These are phyloP conservation scores for Globisporangium heterothallicum DNA, from an alignment of 352 stramenopile genomes.

Conservation along the genomic window DNA sequence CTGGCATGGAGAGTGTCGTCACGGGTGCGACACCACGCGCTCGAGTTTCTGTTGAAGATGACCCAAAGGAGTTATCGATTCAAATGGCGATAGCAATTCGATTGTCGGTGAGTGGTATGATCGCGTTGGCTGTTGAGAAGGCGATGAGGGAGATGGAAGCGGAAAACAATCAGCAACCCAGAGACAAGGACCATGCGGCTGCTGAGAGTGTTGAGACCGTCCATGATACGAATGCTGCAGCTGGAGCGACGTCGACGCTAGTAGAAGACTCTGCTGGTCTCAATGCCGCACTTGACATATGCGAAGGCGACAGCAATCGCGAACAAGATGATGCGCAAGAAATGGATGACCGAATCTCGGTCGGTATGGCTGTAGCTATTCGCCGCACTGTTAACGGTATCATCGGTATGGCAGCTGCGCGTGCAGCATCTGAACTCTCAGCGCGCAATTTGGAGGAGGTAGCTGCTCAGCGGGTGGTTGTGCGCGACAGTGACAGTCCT, in stretches of 20 bases:
- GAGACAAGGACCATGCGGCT: background rate
- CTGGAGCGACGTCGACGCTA: constrained; percentile 1
- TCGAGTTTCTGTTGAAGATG: background rate
- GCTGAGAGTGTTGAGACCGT: background rate
- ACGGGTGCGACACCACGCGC: background rate
- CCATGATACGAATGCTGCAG: background rate
- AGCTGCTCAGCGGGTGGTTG: constrained; percentile 2
- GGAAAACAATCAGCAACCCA: background rate
- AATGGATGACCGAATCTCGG: constrained; percentile 15
- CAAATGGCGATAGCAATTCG: constrained; percentile 44
- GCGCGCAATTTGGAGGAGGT: constrained; percentile 9
- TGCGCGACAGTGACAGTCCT: background rate
- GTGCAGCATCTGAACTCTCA: constrained; percentile 16
- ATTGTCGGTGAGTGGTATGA: constrained; percentile 32
- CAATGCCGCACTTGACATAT: background rate
- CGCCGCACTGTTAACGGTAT: constrained; percentile 25
- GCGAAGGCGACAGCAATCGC: background rate
- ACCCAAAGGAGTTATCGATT: constrained; percentile 20
- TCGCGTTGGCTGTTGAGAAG: constrained; percentile 34
- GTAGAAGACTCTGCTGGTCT: background rate
- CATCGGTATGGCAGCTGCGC: constrained; percentile 15
- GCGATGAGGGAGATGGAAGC: constrained; percentile 15
- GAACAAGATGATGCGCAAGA: background rate
- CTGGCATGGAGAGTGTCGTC: background rate
- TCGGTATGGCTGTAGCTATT: constrained; percentile 24